phyloP scores from a whole-genome alignment of 345 rosid genomes.

The Sonneratia alba region DNA sequence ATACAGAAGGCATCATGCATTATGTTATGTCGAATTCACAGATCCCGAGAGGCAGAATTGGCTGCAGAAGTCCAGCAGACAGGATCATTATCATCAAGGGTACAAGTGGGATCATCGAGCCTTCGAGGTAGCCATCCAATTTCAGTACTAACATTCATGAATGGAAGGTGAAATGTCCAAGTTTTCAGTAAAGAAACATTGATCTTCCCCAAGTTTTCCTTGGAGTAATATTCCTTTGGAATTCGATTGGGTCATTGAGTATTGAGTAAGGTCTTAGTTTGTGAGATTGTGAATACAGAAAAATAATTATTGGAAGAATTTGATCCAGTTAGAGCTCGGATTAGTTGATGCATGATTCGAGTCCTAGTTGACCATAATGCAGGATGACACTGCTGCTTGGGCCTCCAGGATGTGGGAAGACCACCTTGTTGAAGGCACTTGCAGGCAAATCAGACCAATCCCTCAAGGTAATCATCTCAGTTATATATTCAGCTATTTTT shows the following conservation, averaged over 20 bases:
- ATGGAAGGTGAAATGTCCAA: not conserved
- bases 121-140: constrained; percentile 30
- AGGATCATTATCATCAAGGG: constrained; percentile 28
- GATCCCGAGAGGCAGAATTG: constrained; percentile 8
- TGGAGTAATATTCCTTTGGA: too few species aligned
- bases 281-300: not conserved
- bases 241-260: too few species aligned
- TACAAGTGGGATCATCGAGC: constrained; percentile 37
- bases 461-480: constrained; percentile 25
- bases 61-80: constrained; percentile 11
- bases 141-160: not conserved
- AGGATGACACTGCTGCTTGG: constrained; percentile 45
- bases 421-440: constrained; percentile 36
- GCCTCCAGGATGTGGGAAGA: constrained; percentile 47
- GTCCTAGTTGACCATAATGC: not conserved
- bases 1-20: not conserved
- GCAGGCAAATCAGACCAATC: constrained; percentile 31
- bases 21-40: not conserved
- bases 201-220: too few species aligned
- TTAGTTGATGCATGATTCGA: not conserved
- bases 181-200: not conserved
- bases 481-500: not conserved
- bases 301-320: not conserved
- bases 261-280: not conserved
- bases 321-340: not conserved